These are phyloP conservation scores for Phaeosphaeria sp. DNA, from an alignment of 2,329 filamentous ascomycete genomes.

Conservation along the genomic window DNA sequence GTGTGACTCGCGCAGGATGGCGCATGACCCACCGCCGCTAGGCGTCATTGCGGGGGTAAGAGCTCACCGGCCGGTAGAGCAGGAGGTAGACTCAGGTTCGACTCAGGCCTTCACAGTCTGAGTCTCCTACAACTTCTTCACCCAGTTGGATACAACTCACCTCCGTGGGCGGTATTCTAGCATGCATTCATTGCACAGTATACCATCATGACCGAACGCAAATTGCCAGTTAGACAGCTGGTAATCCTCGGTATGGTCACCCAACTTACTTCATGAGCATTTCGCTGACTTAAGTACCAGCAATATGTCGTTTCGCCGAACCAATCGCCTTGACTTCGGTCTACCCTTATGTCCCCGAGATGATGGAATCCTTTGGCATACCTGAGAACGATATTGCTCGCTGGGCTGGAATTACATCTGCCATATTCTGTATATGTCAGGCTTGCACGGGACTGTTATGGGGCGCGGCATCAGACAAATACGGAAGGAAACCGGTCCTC, in stretches of 20 bases:
- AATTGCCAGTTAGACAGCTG: constrained; percentile 50
- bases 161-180: background rate
- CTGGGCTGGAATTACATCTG: constrained; percentile 88
- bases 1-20: background rate
- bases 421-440: constrained; percentile 79
- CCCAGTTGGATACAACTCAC: background rate
- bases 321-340: constrained; percentile 93
- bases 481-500: constrained; percentile 86
- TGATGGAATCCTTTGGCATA: constrained; percentile 50
- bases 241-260: constrained; percentile 44
- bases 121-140: background rate
- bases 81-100: background rate
- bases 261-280: background rate
- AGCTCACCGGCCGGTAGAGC: background rate
- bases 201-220: constrained; percentile 45
- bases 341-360: constrained; percentile 84
- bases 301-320: constrained; percentile 90
- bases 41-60: constrained; percentile 4
- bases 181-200: constrained; percentile 9
- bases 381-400: constrained; percentile 50
- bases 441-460: constrained; percentile 86
- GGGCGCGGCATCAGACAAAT: constrained; percentile 80
- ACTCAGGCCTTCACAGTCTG: background rate
- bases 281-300: constrained; percentile 55
- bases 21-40: constrained; percentile 10